Evolutionary conservation across 768 basidiomycete species (phyloP), one percentile per base, ranked within the genome.

Genomic region (Trametes gibbosa): DNA sequence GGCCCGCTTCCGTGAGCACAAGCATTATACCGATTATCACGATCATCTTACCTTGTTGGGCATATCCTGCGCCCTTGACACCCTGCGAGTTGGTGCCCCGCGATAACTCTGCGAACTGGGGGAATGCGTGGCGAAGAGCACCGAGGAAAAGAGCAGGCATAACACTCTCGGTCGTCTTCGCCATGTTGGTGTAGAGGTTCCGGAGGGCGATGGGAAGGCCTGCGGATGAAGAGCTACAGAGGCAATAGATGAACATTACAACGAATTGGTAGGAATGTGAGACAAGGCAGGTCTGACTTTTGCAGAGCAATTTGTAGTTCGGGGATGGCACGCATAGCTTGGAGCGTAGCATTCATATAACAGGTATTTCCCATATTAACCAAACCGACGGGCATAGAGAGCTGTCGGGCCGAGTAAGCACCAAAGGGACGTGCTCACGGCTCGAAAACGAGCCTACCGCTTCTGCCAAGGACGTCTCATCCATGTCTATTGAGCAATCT

Each of bases 301-400:
- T 72, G 72, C 21, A 98, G 79, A 0, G 92, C 90, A 1, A 79
- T 70, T 67, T 90, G 87, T 5, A 99, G 81, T 66, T 97, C 94
- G 2, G 95, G 95, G 50, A 99, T 88, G 3, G 91, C 86, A 23
- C 93, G 89, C 62, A 99, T 81, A n/a, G 90, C 87, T 76, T 99
- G 97, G 1, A 98, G 78, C 1, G 92, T 93, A 0, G 97, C 86
- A 70, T 96, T 98, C 89, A 98, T 93, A 75, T 99, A 99, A 68
- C 96, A 98, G 0, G 95, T 98, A 70, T 98, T 98, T 35, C 96
- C 95, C 37, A 95, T 76, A 68, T 96, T 96, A 68, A 76, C 79
- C 50, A 96, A 75, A 16, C 93, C 93, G 52, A 91, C 90, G 2
- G 93, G 93, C 66, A 87, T 80, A 10, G 85, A 79, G 35, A 94